These are phyloP conservation scores for Mycena belliarum DNA, from an alignment of 768 basidiomycete species.

Conservation along the genomic window DNA sequence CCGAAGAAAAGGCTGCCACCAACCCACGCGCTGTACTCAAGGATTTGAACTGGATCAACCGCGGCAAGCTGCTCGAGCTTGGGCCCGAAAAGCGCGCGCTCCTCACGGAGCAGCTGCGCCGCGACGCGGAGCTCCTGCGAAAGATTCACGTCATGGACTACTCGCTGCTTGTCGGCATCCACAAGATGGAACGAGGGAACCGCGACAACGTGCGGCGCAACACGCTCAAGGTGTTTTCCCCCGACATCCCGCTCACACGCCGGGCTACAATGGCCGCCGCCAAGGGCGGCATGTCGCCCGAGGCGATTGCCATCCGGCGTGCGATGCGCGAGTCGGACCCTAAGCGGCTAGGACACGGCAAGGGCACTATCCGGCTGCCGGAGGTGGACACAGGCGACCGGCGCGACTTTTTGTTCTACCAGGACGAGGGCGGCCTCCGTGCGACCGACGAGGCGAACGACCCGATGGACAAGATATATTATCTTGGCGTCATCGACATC, in stretches of 20 bases:
- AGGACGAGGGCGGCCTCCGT: conserved; percentile 91
- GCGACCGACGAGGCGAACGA: conserved; percentile 88
- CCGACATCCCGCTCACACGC: conserved; percentile 61
- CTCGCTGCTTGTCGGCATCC: conserved; percentile 90
- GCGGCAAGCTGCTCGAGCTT: conserved; percentile 76
- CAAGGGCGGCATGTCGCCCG: conserved; percentile 61
- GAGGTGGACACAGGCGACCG: conserved; percentile 67
- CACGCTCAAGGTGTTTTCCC: conserved; percentile 92
- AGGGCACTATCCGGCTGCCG: conserved; percentile 52
- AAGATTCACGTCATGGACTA: conserved; percentile 93
- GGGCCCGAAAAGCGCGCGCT: conserved; percentile 95
- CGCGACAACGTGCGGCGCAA: conserved; percentile 88
- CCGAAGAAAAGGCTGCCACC: conserved; percentile 76
- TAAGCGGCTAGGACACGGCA: conserved; percentile 57
- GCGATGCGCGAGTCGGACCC: conserved; percentile 85
- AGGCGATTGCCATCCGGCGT: conserved; percentile 82
- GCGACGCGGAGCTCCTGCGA: conserved; percentile 87
- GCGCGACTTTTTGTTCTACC: conserved; percentile 88
- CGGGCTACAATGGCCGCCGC: conserved; percentile 61
- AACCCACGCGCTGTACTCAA: conserved; percentile 92
- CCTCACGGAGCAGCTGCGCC: conserved; percentile 84
- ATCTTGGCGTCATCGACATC: conserved; percentile 96
- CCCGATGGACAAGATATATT: conserved; percentile 78
- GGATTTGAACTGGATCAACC: conserved; percentile 94
- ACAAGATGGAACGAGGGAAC: conserved; percentile 89